phyloP scores from a whole-genome alignment of 2,329 filamentous ascomycete genomes.

The Venturiaceae sp. region DNA sequence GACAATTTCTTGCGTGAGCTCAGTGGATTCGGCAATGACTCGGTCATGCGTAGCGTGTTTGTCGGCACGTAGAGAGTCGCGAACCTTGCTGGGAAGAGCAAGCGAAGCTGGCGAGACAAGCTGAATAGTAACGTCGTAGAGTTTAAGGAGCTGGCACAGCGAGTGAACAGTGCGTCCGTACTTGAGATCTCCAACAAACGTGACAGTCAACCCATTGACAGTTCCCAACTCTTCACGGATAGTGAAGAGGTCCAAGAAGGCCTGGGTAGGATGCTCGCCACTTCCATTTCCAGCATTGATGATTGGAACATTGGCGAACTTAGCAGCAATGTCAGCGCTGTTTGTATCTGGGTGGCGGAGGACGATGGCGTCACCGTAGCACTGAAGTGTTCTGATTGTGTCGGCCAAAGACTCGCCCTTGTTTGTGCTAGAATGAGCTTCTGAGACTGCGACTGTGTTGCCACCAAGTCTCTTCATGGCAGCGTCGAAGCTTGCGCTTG shows the following conservation, averaged over 20 bases:
- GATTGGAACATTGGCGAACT: slow-evolving; percentile 81
- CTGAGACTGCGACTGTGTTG: slow-evolving; percentile 71
- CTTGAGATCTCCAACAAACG: slow-evolving; percentile 85
- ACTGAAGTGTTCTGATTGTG: slow-evolving; percentile 84
- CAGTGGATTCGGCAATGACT: slow-evolving; percentile 63
- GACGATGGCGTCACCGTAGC: slow-evolving; percentile 93
- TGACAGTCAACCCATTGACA: slow-evolving; percentile 90
- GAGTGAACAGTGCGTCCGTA: slow-evolving; percentile 95
- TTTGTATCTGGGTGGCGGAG: slow-evolving; percentile 81
- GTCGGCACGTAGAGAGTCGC: slow-evolving; percentile 51
- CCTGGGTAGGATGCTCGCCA: slow-evolving; percentile 94
- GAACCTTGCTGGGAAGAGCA: slow-evolving; percentile 64
- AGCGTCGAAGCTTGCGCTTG: slow-evolving; percentile 90
- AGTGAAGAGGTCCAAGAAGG: slow-evolving; percentile 94
- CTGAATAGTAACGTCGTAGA: slow-evolving; percentile 93
- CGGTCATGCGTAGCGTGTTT: slow-evolving; percentile 31
- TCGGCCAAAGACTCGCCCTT: slow-evolving; percentile 95
- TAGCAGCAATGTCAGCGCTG: slow-evolving; percentile 72
- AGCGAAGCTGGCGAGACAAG: slow-evolving; percentile 78
- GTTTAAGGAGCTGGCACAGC: slow-evolving; percentile 81
- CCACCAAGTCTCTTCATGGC: slow-evolving; percentile 98
- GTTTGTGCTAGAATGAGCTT: slow-evolving; percentile 75
- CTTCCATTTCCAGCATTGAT: slow-evolving; percentile 97
- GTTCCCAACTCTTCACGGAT: slow-evolving; percentile 96
- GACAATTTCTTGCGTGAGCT: slow-evolving; percentile 78